Conservation (phyloP, 2,329 filamentous ascomycete genomes). For the Sarocladiaceae sp. region DNA sequence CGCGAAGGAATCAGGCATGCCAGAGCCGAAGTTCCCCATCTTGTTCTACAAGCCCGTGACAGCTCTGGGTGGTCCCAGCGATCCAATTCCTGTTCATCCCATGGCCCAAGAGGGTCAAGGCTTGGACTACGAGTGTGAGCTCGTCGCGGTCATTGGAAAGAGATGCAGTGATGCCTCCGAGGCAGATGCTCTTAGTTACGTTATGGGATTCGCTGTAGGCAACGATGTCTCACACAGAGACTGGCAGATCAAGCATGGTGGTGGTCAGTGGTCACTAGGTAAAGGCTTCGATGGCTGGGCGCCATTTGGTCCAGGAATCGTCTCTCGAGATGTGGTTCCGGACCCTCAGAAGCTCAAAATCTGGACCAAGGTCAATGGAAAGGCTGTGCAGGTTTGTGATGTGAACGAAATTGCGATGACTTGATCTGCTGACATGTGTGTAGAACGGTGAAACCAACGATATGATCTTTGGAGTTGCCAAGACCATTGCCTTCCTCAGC, state of each 20-base stretch:
- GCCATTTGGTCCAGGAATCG: conserved; percentile 68
- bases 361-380: conserved; percentile 55
- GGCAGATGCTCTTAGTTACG: conserved; percentile 62
- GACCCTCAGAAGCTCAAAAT: conserved; percentile 56
- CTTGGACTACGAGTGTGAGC: conserved; percentile 77
- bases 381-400: conserved; percentile 44
- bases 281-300: conserved; percentile 77
- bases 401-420: no score
- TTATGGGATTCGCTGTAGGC: conserved; percentile 70
- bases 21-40: conserved; percentile 66
- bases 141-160: conserved; percentile 70
- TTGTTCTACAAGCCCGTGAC: conserved; percentile 64
- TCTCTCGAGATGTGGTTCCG: conserved; percentile 48
- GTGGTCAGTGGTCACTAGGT: conserved; percentile 66
- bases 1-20: conserved; percentile 64
- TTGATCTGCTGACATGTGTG: conserved; percentile 8
- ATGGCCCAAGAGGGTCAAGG: conserved; percentile 63
- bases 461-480: conserved; percentile 59
- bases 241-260: conserved; percentile 66
- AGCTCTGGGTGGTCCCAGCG: conserved; percentile 58
- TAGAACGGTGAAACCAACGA: conserved; percentile 53
- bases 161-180: conserved; percentile 61
- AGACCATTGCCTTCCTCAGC: conserved; percentile 56
- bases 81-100: conserved; percentile 61
- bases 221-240: conserved; percentile 80